A percentile compares a stretch with the other conserved stretches of the same genome.
phyloP scores from a whole-genome alignment of 2,329 filamentous ascomycete species.

The Fusarium secorum region DNA sequence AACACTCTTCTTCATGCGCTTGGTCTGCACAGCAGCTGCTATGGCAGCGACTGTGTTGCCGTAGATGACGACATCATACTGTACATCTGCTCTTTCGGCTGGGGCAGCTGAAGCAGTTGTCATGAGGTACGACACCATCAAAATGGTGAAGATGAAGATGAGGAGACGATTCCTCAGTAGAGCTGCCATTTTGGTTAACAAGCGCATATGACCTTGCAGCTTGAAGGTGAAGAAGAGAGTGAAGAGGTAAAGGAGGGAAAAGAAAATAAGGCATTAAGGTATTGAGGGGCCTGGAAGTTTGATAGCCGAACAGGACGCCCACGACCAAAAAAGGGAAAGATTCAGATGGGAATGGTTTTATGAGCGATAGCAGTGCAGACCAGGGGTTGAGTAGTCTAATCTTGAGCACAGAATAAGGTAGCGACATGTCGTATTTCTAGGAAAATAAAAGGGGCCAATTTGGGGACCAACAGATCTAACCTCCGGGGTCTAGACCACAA shows the following conservation, averaged over 20 bases:
- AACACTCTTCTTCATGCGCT: slow-evolving; percentile 32
- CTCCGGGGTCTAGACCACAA: slow-evolving; percentile 9
- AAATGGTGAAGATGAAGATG: slow-evolving; percentile 23
- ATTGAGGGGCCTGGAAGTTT: slow-evolving; percentile 1
- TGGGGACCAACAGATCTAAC: background rate
- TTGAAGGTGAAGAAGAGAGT: background rate
- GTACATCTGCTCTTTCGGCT: slow-evolving; percentile 4
- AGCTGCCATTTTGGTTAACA: slow-evolving; percentile 18
- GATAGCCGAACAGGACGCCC: background rate
- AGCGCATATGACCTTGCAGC: background rate
- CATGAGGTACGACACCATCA: slow-evolving; percentile 25
- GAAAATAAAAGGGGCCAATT: slow-evolving; percentile 7
- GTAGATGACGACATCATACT: slow-evolving; percentile 36
- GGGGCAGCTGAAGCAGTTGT: slow-evolving; percentile 19
- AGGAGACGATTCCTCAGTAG: slow-evolving; percentile 13
- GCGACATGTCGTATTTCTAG: slow-evolving; percentile 18
- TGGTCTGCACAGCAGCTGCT: slow-evolving; percentile 30
- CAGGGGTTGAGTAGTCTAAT: background rate
- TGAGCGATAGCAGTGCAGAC: background rate
- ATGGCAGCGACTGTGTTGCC: slow-evolving; percentile 35
- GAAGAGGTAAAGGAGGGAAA: background rate
- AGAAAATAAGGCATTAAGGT: background rate
- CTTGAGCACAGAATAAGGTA: background rate
- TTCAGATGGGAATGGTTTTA: background rate
- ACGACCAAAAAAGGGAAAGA: background rate